These are phyloP conservation scores for Pharus latifolius DNA, from an alignment of 176 grass and related monocot species.

Conservation along the genomic window DNA sequence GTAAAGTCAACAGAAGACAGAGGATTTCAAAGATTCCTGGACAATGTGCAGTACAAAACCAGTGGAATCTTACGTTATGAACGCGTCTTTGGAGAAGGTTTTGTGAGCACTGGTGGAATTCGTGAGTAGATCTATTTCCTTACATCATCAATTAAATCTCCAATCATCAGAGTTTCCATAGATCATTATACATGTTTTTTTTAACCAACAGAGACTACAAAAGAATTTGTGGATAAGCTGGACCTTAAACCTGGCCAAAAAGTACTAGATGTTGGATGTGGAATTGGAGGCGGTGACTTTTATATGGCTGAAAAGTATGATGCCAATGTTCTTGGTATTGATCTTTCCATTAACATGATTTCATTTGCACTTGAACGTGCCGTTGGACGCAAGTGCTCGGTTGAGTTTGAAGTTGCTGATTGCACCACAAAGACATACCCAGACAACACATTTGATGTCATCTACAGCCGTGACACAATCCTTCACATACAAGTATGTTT, in stretches of 20 bases:
- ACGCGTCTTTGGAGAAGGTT: conserved; percentile 85
- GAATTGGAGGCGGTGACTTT: conserved; percentile 91
- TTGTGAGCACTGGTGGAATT: conserved; percentile 90
- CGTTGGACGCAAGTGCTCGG: conserved; percentile 73
- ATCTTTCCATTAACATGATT: conserved; percentile 97
- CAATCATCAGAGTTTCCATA: not conserved
- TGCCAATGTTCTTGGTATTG: conserved; percentile 86
- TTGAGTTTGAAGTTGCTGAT: conserved; percentile 95
- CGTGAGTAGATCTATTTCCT: conserved; percentile 20
- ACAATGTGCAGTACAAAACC: conserved; percentile 95
- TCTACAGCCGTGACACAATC: conserved; percentile 97
- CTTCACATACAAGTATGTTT: conserved; percentile 83
- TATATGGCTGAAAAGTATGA: conserved; percentile 95
- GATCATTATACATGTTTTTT: not conserved
- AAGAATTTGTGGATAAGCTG: conserved; percentile 84
- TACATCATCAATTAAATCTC: not conserved
- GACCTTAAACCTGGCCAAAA: conserved; percentile 85
- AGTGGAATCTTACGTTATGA: conserved; percentile 91
- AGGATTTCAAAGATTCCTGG: conserved; percentile 85
- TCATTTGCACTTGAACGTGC: conserved; percentile 92
- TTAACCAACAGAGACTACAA: conserved; percentile 68
- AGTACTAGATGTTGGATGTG: conserved; percentile 93
- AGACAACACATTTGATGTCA: conserved; percentile 67
- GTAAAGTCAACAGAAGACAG: conserved; percentile 70
- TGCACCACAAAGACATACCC: conserved; percentile 86